These are phyloP conservation scores for Echites panduratus DNA, from an alignment of 257 asterid species.

Conservation along the genomic window DNA sequence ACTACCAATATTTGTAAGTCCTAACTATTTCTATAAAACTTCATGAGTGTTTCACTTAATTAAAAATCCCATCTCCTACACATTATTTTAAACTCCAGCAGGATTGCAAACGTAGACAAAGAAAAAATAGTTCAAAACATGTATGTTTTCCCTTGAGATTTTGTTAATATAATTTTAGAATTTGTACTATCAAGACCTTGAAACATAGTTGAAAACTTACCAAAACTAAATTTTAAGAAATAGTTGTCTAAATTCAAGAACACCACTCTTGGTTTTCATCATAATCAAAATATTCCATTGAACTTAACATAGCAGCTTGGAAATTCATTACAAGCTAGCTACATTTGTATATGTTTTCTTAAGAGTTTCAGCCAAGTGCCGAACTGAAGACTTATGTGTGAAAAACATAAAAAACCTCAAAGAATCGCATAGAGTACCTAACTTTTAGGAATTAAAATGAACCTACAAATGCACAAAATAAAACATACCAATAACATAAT, in stretches of 20 bases:
- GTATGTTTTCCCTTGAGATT: not conserved
- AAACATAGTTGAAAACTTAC: not conserved
- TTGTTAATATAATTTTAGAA: not conserved
- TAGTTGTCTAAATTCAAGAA: no score
- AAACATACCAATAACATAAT: slow-evolving; percentile 45
- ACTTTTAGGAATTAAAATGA: not conserved
- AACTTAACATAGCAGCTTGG: no score
- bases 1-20: not conserved
- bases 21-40: no score
- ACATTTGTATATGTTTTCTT: not conserved
- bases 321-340: not conserved
- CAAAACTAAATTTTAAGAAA: no score
- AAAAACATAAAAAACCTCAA: not conserved
- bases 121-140: not conserved
- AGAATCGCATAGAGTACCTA: not conserved
- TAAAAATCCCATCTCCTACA: no score
- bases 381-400: not conserved
- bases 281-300: no score
- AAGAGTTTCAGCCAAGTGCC: not conserved
- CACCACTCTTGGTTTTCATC: no score
- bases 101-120: not conserved
- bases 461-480: not conserved
- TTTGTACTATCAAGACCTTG: not conserved
- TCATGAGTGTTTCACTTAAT: no score
- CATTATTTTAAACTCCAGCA: not conserved